A percentile compares a stretch with the other conserved stretches of the same genome.
phyloP scores from a whole-genome alignment of 139 green algal species.

The Pleodorina starrii region DNA sequence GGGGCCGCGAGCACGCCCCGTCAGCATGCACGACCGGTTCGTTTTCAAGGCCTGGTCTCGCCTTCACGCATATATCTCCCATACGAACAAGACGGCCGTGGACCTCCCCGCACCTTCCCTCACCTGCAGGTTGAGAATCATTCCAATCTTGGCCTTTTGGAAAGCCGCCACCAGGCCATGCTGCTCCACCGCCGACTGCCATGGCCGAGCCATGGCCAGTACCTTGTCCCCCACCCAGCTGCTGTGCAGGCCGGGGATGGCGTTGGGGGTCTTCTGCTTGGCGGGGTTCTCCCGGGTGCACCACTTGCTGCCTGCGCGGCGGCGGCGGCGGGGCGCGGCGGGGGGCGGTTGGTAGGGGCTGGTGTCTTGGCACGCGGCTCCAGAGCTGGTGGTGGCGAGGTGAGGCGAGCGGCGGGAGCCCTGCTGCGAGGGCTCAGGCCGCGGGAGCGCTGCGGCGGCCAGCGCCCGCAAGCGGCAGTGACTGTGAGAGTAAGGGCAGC shows the following conservation, averaged over 20 bases:
- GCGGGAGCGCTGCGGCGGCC: too few relatives aligned
- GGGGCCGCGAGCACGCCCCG: background rate
- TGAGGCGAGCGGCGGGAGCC: too few relatives aligned
- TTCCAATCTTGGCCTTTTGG: constrained; percentile 63
- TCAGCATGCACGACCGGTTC: too few relatives aligned
- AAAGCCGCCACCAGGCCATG: constrained; percentile 66
- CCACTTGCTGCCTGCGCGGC: constrained; percentile 58
- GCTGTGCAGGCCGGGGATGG: constrained; percentile 77
- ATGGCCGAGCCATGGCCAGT: constrained; percentile 81
- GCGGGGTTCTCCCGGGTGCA: constrained; percentile 69
- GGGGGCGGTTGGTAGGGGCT: too few relatives aligned
- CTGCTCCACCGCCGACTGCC: constrained; percentile 68
- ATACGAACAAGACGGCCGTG: too few relatives aligned
- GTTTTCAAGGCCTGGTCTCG: too few relatives aligned
- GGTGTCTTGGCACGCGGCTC: too few relatives aligned
- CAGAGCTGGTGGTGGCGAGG: too few relatives aligned
- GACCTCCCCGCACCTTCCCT: background rate
- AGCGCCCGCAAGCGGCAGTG: too few relatives aligned
- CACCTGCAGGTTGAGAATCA: constrained; percentile 85
- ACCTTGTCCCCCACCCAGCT: constrained; percentile 76
- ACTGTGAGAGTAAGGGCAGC: too few relatives aligned
- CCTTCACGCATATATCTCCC: too few relatives aligned
- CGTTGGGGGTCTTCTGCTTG: constrained; percentile 59
- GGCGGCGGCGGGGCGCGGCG: background rate
- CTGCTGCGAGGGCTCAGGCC: too few relatives aligned